Percentiles rank a stretch among this genome's conserved stretches.
These are phyloP conservation scores for Nepenthes alata DNA, from an alignment of 179 eudicot genomes.

Conservation along the genomic window DNA sequence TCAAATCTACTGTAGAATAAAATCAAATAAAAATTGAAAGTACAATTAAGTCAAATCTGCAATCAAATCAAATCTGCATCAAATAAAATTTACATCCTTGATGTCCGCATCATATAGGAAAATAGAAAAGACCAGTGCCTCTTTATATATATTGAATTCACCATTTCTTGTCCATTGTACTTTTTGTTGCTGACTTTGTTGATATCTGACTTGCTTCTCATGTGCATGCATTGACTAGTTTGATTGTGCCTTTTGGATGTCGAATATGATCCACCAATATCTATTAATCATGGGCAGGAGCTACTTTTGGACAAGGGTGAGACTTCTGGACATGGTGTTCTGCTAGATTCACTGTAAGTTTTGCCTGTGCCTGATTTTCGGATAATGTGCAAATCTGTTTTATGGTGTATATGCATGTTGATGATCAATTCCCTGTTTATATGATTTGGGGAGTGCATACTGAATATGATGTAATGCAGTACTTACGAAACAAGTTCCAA, in stretches of 20 bases:
- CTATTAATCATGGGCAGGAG: conserved; percentile 33
- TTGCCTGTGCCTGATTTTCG: conserved; percentile 1
- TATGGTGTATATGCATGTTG: background rate
- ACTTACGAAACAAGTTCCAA: no score
- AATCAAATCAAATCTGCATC: no score
- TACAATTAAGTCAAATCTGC: no score
- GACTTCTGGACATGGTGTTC: conserved; percentile 32
- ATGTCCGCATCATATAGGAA: background rate
- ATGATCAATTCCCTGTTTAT: no score
- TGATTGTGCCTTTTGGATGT: background rate
- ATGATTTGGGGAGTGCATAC: no score
- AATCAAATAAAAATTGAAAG: no score
- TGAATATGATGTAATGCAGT: no score
- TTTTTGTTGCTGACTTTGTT: background rate
- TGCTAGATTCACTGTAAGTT: conserved; percentile 34
- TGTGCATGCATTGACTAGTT: background rate
- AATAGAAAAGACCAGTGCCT: no score
- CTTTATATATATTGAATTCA: no score
- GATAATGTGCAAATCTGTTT: background rate
- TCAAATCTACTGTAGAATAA: no score
- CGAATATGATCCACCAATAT: background rate
- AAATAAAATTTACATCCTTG: no score
- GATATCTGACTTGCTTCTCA: background rate
- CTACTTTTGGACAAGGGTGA: conserved; percentile 58
- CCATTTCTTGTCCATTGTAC: background rate